Evolutionary conservation across 2,329 filamentous ascomycete species (phyloP).

Genomic region (Calonectria naviculata): DNA sequence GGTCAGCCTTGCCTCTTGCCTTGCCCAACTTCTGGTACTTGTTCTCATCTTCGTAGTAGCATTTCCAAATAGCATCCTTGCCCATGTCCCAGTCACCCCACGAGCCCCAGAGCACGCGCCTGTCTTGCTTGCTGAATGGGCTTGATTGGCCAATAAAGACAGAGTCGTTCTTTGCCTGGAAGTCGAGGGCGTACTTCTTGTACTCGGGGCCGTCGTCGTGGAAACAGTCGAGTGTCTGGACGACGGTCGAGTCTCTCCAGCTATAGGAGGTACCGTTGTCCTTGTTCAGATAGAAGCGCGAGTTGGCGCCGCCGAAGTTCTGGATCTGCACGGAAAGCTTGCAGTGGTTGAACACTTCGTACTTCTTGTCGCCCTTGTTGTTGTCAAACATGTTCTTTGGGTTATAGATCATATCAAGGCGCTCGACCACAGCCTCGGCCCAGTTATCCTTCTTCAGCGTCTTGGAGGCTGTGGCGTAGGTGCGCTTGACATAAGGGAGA

Average conservation of each 20-base stretch:
- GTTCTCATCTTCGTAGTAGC: not conserved
- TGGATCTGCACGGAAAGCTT: conserved; percentile 59
- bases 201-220: conserved; percentile 43
- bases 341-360: conserved; percentile 46
- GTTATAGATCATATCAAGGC: conserved; percentile 33
- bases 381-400: conserved; percentile 19
- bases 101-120: conserved; percentile 52
- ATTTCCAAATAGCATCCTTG: not conserved
- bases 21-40: not conserved
- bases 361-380: conserved; percentile 21
- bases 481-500: conserved; percentile 60
- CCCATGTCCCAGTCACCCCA: conserved; percentile 45
- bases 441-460: conserved; percentile 52
- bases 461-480: conserved; percentile 55
- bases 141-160: conserved; percentile 44
- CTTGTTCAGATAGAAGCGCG: conserved; percentile 52
- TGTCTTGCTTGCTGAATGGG: conserved; percentile 49
- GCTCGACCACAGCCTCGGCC: conserved; percentile 41
- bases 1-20: not conserved
- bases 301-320: conserved; percentile 56
- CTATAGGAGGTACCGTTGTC: conserved; percentile 59
- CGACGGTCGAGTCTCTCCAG: conserved; percentile 57
- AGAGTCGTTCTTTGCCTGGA: conserved; percentile 55
- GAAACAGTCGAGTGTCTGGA: conserved; percentile 56
- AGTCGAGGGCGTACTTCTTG: conserved; percentile 50